Evolutionary conservation across 2,329 filamentous ascomycete species (phyloP), one percentile per base, ranked within the genome.

Genomic region (Alternaria atra): DNA sequence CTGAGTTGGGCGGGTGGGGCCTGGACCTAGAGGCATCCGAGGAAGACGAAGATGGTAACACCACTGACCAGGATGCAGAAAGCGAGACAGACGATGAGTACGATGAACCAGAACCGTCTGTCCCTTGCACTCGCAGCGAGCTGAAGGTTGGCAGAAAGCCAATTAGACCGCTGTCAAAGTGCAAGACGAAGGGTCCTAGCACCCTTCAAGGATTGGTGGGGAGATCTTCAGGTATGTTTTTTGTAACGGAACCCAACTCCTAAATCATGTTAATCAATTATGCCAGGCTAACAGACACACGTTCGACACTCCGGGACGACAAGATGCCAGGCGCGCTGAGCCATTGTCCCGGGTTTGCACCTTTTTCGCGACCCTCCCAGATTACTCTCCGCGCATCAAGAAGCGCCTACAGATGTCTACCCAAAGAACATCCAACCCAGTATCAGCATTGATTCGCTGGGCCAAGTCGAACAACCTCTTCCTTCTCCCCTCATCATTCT

Each of bases 361-460:
- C 37, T 7, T 23, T 23, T 5, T 3, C 17, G 37, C 17, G 9
- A 40, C 37, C 10, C 17, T 39, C 9, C 90, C 78, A 87, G 89
- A 83, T 52, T 44, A 67, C 29, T 66, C 32, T n/a, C 63, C 65
- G 17, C 58, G 58, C 66, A 69, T 69, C 55, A 69, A 58, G 17
- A 67, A 66, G 12, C 66, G 50, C 29, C 65, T 52, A 23, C 63
- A 61, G 2, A 66, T 60, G 10, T 64, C 60, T 35, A 67, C 58
- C 66, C 66, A 68, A 9, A 68, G 42, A 29, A 67, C 52, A 37
- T 68, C 66, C 29, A 60, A 58, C 6, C 66, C 64, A 2, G 32
- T 56, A 6, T 63, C 54, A 2, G 55, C 56, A 34, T 56, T 57
- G 6, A 65, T 43, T 15, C 23, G 12, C 15, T 64, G 46, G 12